Evolutionary conservation across 108 stramenopile genomes (phyloP), one percentile per base, ranked within the genome.

Genomic region (Discostella pseudostelligera): DNA sequence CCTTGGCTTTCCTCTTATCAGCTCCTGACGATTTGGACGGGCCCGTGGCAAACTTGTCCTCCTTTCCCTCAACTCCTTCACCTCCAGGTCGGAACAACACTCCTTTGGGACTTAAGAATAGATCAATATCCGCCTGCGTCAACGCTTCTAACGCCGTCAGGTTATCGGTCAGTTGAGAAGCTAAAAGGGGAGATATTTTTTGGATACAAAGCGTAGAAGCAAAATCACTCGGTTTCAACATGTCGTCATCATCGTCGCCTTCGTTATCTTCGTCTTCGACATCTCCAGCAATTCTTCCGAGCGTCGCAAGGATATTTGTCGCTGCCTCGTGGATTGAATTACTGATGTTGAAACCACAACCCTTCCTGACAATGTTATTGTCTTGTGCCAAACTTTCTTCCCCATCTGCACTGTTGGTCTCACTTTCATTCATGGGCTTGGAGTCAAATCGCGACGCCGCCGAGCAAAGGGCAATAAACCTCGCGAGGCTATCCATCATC

Each of bases 251-350:
- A 32, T 32, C 32, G 5, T 75, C 70, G 26, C 48, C 47, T 49
- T 83, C 85, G 50, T 76, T 82, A 53, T 54, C 55, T 45, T 65
- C 82, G 13, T 62, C 58, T 39, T 83, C 79, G 55, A 80, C 84
- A 22, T 68, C 77, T 40, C 81, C 68, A 9, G 81, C 87, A 51
- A 89, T 79, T 1, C 56, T 65, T 28, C 85, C 91, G 36, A 93
- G 68, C 29, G 84, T 73, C 9, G 57, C 51, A 8, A 88, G 64
- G 24, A 93, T 74, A 35, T 87, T 87, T 25, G 59, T 71, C 6
- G 88, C 79, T 17, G 82, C 71, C 16, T 66, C 26, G 29, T 93
- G 85, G 1, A 88, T 44, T 5, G 65, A 59, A 11, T 55, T 46
- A 51, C 87, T 86, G 4, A 86, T 70, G 12, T 16, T 20, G 29